Conservation (phyloP, 371 early-diverging fungal genomes). For the Lichtheimia ornata region DNA sequence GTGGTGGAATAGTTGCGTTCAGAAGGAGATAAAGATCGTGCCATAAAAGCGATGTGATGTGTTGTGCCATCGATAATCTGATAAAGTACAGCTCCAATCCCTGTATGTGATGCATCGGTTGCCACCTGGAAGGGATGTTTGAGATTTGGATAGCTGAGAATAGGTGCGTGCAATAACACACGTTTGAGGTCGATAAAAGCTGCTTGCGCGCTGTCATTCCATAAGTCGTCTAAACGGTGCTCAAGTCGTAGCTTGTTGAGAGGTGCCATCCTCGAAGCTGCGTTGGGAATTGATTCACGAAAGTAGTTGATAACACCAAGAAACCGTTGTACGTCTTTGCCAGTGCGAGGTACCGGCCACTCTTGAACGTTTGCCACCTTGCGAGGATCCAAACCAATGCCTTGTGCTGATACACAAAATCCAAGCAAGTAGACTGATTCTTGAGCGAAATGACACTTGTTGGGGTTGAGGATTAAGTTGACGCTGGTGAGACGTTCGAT, state of each 20-base stretch:
- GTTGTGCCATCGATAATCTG: conserved; percentile 12
- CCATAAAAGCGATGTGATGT: conserved; percentile 22
- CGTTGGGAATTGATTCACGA: neutral
- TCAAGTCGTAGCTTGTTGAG: neutral
- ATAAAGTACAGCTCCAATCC: conserved; percentile 37
- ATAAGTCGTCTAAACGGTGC: neutral
- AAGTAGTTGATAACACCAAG: neutral
- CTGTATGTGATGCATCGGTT: conserved; percentile 43
- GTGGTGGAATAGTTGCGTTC: conserved; percentile 17
- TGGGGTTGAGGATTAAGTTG: conserved; percentile 21
- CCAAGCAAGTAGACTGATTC: conserved; percentile 19
- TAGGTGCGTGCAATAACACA: neutral
- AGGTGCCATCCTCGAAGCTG: neutral
- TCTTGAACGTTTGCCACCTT: conserved; percentile 19
- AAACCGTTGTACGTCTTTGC: conserved; percentile 15
- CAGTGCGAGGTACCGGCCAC: conserved; percentile 15
- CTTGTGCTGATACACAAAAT: conserved; percentile 19
- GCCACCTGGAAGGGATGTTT: conserved; percentile 27
- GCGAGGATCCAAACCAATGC: conserved; percentile 15
- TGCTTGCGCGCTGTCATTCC: neutral
- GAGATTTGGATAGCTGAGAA: conserved; percentile 27
- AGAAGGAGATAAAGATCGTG: conserved; percentile 8
- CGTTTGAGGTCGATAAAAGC: conserved; percentile 16
- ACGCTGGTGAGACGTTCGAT: conserved; percentile 17
- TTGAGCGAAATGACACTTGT: conserved; percentile 25